Base-by-base conservation (phyloP, 768 basidiomycete species). In the Amanita pseudoporphyria region DNA sequence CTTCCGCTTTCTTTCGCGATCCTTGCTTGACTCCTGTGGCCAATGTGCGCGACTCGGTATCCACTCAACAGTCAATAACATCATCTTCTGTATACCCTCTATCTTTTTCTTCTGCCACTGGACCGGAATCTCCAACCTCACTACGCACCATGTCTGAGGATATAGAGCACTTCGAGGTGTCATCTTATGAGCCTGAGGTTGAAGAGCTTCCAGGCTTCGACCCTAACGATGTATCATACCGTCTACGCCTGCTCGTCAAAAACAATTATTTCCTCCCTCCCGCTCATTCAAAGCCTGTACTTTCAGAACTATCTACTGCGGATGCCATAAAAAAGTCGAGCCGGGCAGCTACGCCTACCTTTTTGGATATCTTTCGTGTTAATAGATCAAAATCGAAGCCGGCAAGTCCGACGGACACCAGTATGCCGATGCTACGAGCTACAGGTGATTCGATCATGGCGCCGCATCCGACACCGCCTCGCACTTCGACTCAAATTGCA, bases 191-290 rank as follows among this genome's bases (percentile, higher is more conserved):
- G 43, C 64, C 77, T 13, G 78, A 77, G 22, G 69, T 69, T 14
- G 73, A 69, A 31, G 76, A 69, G 41, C 62, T 70, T 22, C 72
- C 77, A 54, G 74, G 71, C 45, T 79, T 74, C 55, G 73, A 79
- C 57, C 73, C 75, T 18, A 88, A 92, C 64, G 89, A 92, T 58
- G 87, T 91, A 35, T 81, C 87, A 16, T 87, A 88, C 66, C 84
- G 89, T 19, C 77, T 92, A 16, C 83, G 81, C 35, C 74, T 92
- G 47, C 77, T 92, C 35, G 83, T 92, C 47, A 86, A 84, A 62
- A 92, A 92, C 65, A 90, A 74, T 59, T 92, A 92, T 62, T 92
- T 87, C 60, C 79, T 92, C 32, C 89, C 89, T 3, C 90, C 89
- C 9, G 88, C 89, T 0, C 89, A 92, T 58, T 74, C 81, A 36